A percentile compares a stretch with the other conserved stretches of the same genome.
Evolutionary conservation across 495 filamentous ascomycete genomes (phyloP).

Genomic region (Daldinia bambusicola): DNA sequence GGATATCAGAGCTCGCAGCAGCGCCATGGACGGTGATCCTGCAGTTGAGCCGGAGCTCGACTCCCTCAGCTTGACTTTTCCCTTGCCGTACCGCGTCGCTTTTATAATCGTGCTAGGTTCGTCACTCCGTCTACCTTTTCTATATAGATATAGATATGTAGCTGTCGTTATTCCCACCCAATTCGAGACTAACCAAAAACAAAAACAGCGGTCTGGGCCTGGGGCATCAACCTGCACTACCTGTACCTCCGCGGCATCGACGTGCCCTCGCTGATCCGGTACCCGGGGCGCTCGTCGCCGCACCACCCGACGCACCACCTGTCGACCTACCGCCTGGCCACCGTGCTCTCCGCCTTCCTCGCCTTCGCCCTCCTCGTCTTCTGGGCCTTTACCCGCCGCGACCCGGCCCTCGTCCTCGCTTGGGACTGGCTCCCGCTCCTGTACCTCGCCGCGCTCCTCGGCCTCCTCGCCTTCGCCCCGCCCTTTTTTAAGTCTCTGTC

Average conservation of each 20-base stretch:
- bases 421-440: conserved; percentile 85
- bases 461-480: conserved; percentile 77
- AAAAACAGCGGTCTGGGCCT: conserved; percentile 83
- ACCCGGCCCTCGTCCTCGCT: conserved; percentile 70
- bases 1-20: conserved; percentile 23
- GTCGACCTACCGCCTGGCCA: conserved; percentile 84
- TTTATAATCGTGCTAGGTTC: conserved; percentile 82
- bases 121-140: conserved; percentile 32
- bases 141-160: too few species aligned
- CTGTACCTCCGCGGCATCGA: conserved; percentile 79
- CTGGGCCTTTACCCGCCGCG: conserved; percentile 80
- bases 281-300: conserved; percentile 72
- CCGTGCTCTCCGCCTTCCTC: conserved; percentile 76
- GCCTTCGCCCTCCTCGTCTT: conserved; percentile 76
- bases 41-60: conserved; percentile 84
- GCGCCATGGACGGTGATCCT: conserved; percentile 81
- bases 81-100: conserved; percentile 85
- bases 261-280: conserved; percentile 80
- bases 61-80: conserved; percentile 82
- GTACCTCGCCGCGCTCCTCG: conserved; percentile 74
- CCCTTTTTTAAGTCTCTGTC: conserved; percentile 60
- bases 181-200: conserved; percentile 8
- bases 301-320: conserved; percentile 76
- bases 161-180: too few species aligned
- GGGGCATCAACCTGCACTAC: conserved; percentile 87